Base-by-base conservation (phyloP, 306 rosid genomes). In the Ormosia emarginata region DNA sequence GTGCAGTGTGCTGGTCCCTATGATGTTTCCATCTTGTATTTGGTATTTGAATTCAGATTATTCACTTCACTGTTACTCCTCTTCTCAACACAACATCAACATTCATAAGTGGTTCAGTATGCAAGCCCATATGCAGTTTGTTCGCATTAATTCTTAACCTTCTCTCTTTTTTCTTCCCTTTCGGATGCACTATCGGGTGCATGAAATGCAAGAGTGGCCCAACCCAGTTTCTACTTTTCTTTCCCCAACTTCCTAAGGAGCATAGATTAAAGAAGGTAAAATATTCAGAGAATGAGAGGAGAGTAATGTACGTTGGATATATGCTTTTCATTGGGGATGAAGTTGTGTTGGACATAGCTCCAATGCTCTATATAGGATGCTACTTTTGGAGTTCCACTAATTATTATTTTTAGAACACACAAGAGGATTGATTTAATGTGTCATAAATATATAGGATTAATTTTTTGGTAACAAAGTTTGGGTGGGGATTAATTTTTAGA, bases 21-120 rank as follows among this genome's bases (percentile, higher is more conserved):
- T 70, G 24, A 76, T 76, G 40, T 69, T 76, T 50, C 82, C 50
- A 59, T 76, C 74, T 82, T 67, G 44, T 56, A 67, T 75, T 74
- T 10, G n/a, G 37, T 56, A 13, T 15, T 41, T 30, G 55, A 74
- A 14, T 52, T 74, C 80, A 64, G 24, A 24, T 24, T 72, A 52
- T 74, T 74, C 81, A 56, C 29, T 43, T 46, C 67, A 6, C 79
- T 81, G 53, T 14, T 62, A 46, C 72, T 71, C 44, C 11, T 55
- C 37, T 80, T 32, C 81, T 75, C 77, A 75, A 33, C 36, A 75
- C 81, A 18, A 65, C 58, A 15, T 0, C 52, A 57, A 57, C 65
- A 39, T 74, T 40, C 68, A 46, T 39, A 40, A 40, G 37, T 18
- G 40, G 24, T 7, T 70, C 44, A 30, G 2, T 32, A 32, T 70